phyloP scores from a whole-genome alignment of 2,329 filamentous ascomycete species.

The Cladosporium sp. region DNA sequence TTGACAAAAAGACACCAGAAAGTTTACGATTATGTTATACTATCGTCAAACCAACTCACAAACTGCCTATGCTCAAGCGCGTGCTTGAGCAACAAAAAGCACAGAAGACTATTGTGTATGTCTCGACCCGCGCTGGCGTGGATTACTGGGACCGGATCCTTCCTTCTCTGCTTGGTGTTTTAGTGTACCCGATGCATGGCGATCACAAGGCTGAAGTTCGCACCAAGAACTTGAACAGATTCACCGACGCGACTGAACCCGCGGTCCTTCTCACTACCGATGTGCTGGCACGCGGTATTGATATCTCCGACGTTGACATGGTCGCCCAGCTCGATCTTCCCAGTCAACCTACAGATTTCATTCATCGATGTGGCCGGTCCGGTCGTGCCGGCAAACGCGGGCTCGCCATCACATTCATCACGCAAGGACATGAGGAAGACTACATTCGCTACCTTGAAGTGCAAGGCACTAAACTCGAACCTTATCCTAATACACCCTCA shows the following conservation, averaged over 20 bases:
- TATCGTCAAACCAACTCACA: conserved; percentile 69
- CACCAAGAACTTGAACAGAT: conserved; percentile 79
- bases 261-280: conserved; percentile 88
- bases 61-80: conserved; percentile 68
- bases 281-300: conserved; percentile 81
- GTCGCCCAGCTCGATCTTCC: conserved; percentile 84
- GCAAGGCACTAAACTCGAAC: conserved; percentile 30
- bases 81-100: conserved; percentile 62
- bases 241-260: conserved; percentile 68
- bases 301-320: conserved; percentile 87
- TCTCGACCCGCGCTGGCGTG: conserved; percentile 90
- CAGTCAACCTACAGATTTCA: conserved; percentile 81
- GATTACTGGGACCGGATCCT: conserved; percentile 88
- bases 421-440: conserved; percentile 80
- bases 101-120: conserved; percentile 82
- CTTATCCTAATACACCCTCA: conserved; percentile 38
- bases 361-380: conserved; percentile 61
- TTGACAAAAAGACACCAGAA: conserved; percentile 85
- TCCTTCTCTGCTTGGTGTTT: conserved; percentile 64
- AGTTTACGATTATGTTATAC: conserved; percentile 91
- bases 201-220: conserved; percentile 87
- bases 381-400: conserved; percentile 66
- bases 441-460: conserved; percentile 75
- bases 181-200: conserved; percentile 78
- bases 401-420: conserved; percentile 78